phyloP scores from a whole-genome alignment of 106 monocot species.

The Vanilla planifolia region DNA sequence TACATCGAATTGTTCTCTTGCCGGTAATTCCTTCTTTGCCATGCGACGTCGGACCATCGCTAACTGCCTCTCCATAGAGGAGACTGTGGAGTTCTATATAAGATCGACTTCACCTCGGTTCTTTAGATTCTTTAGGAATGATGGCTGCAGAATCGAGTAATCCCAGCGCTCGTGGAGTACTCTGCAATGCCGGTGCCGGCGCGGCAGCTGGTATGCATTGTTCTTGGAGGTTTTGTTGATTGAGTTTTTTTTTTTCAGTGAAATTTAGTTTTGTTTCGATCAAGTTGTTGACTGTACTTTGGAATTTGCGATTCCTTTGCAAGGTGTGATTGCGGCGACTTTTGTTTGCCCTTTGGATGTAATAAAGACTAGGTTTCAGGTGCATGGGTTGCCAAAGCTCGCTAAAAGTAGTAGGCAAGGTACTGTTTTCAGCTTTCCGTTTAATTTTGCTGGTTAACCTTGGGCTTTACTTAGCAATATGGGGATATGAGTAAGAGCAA shows the following conservation, averaged over 20 bases:
- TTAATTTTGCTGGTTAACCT: no score
- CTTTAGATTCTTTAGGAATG: background rate
- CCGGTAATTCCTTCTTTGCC: conserved; percentile 9
- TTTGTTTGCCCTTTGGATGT: conserved; percentile 73
- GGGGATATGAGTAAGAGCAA: no score
- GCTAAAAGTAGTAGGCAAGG: conserved; percentile 28
- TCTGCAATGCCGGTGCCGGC: conserved; percentile 54
- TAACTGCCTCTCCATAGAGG: conserved; percentile 14
- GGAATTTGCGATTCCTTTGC: conserved; percentile 8
- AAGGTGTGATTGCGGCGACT: conserved; percentile 58
- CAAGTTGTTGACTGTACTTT: background rate
- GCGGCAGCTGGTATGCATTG: conserved; percentile 43
- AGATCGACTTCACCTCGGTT: background rate
- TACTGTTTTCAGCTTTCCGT: background rate
- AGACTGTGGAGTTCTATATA: conserved; percentile 10
- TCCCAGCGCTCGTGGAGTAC: conserved; percentile 29
- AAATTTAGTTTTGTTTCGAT: background rate
- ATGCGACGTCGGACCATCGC: conserved; percentile 22
- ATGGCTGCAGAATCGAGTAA: conserved; percentile 14
- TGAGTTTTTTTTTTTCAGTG: background rate
- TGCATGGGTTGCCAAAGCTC: conserved; percentile 41
- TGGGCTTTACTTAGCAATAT: no score
- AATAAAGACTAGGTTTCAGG: conserved; percentile 71
- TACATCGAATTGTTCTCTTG: no score
- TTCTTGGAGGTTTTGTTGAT: background rate